Base-by-base conservation (phyloP, 1,284 basidiomycete genomes). In the Agroathelia rolfsii region DNA sequence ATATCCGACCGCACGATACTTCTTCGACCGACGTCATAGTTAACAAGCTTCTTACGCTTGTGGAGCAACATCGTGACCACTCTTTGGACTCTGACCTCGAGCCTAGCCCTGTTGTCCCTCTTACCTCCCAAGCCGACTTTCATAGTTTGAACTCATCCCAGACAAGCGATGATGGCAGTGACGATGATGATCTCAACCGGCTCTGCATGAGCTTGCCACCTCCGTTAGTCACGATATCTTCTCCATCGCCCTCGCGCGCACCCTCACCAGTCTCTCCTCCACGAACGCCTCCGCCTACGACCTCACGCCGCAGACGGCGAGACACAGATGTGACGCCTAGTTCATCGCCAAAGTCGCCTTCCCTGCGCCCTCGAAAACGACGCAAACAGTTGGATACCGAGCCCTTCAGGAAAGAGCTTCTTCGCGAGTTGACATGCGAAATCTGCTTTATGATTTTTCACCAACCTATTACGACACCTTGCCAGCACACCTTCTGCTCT, bases 401-500 rank as follows among this genome's bases (percentile, higher is more conserved):
- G 2, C 52, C 55, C 26, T 74, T 87, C 42, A 66, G 76, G 47
- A 85, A 84, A 50, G 78, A 84, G 28, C 65, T 95, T 5, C 51
- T 73, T 17, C 52, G 69, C 7, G 81, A 90, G 46, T 64, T 94
- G 32, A 81, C 78, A 18, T 96, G 92, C 54, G 86, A 93, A 54
- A 88, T 96, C 20, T 96, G 93, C 58, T 84, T 87, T 48, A 69
- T 73, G 51, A 59, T 94, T 23, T 64, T 93, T 38, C 78, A 80
- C 59, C 74, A 88, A 41, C 92, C 92, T 2, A 66, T 93, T 36
- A 96, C 93, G 6, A 88, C 90, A 2, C 85, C 86, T 3, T 96
- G 93, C 53, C 90, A 94, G 52, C 92, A 96, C 83, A 93, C 92
- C 0, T 96, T 93, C 56, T 96, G 94, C 55, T 67, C 73, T 8